A percentile compares a stretch with the other conserved stretches of the same genome.
phyloP scores from a whole-genome alignment of 1,139 yeast genomes.

The Debaryomyces fabryi region DNA sequence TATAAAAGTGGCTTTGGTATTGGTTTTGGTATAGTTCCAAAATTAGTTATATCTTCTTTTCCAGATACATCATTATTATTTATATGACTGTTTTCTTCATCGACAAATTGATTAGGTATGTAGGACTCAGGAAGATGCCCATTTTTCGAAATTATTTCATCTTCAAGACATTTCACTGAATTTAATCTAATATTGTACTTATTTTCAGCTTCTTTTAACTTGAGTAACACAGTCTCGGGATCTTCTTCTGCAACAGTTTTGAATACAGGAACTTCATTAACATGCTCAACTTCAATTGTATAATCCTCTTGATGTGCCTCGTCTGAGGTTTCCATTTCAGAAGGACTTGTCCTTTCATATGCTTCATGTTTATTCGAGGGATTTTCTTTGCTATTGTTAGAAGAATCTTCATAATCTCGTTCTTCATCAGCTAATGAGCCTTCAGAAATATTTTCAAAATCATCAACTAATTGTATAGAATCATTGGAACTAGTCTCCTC shows the following conservation, averaged over 20 bases:
- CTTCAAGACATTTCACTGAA: slow-evolving; percentile 34
- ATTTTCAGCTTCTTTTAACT: slow-evolving; percentile 35
- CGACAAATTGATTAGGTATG: neutral
- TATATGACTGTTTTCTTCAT: neutral
- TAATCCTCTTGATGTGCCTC: slow-evolving; percentile 5
- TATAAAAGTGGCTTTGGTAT: slow-evolving; percentile 1
- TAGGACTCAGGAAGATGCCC: neutral
- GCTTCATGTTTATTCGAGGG: slow-evolving; percentile 13
- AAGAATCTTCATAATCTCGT: slow-evolving; percentile 13
- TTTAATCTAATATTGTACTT: slow-evolving; percentile 35
- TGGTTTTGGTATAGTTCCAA: neutral
- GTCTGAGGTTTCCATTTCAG: slow-evolving; percentile 3
- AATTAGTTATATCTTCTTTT: neutral
- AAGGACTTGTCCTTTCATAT: slow-evolving; percentile 6
- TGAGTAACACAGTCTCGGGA: slow-evolving; percentile 31
- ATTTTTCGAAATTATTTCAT: slow-evolving; percentile 15
- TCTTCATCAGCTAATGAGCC: slow-evolving; percentile 34
- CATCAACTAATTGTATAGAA: slow-evolving; percentile 16
- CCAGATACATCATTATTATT: neutral
- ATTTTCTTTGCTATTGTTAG: slow-evolving; percentile 10
- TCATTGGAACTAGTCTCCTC: slow-evolving; percentile 12
- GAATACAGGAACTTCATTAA: slow-evolving; percentile 26
- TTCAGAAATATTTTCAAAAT: slow-evolving; percentile 27
- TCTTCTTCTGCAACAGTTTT: slow-evolving; percentile 35
- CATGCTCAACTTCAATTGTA: neutral